These are phyloP conservation scores for Thymus quinquecostatus DNA, from an alignment of 257 asterid species.

Conservation along the genomic window DNA sequence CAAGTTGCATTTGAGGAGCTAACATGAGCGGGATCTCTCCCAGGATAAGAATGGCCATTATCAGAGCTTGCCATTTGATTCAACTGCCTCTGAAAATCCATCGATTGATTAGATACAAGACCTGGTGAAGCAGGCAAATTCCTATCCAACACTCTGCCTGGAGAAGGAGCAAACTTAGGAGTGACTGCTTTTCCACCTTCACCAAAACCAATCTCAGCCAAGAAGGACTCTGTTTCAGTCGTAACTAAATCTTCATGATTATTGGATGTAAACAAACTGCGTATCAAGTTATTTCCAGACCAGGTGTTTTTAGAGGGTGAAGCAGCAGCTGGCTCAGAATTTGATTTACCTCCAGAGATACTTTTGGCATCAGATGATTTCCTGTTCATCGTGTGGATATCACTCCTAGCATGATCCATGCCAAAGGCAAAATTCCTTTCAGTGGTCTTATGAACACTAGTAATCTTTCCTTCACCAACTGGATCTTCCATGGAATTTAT, in stretches of 20 bases:
- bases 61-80: conserved; percentile 32
- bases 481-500: conserved; percentile 36
- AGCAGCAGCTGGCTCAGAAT: conserved; percentile 33
- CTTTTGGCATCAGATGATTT: conserved; percentile 37
- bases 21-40: conserved; percentile 35
- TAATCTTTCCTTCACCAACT: conserved; percentile 38
- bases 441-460: conserved; percentile 33
- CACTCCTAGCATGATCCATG: conserved; percentile 31
- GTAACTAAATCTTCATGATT: conserved; percentile 41
- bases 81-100: conserved; percentile 41
- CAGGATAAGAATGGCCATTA: conserved; percentile 38
- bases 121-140: conserved; percentile 44
- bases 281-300: conserved; percentile 44
- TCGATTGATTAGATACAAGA: conserved; percentile 34
- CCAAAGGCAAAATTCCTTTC: conserved; percentile 35
- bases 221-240: conserved; percentile 51
- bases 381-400: conserved; percentile 33
- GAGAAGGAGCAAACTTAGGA: conserved; percentile 47
- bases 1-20: conserved; percentile 36
- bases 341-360: conserved; percentile 30
- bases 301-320: conserved; percentile 53
- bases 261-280: conserved; percentile 39
- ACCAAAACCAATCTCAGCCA: conserved; percentile 44
- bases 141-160: conserved; percentile 38
- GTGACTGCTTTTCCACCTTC: conserved; percentile 43